A percentile compares a stretch with the other conserved stretches of the same genome.
Conservation (phyloP, 345 rosid genomes). For the Rubroshorea leprosula region DNA sequence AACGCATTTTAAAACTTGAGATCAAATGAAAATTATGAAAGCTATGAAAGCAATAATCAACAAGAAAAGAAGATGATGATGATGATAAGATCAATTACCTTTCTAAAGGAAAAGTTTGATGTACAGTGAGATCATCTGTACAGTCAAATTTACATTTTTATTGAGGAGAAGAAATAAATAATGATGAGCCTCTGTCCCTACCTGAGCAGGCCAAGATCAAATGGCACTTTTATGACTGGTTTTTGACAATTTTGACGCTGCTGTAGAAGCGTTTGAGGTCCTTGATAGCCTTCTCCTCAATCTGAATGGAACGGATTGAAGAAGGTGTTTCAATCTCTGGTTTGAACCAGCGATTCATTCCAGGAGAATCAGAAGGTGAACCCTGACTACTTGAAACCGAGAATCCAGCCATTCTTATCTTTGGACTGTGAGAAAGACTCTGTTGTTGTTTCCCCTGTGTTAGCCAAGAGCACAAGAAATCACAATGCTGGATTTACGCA, state of each 20-base stretch:
- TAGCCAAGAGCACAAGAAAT: background rate
- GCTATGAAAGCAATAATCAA: too few species aligned
- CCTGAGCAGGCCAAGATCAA: conserved; percentile 1
- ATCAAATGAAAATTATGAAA: too few species aligned
- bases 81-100: background rate
- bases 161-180: background rate
- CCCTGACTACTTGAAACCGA: conserved; percentile 55
- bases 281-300: conserved; percentile 92
- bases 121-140: conserved; percentile 32
- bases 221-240: conserved; percentile 30
- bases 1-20: too few species aligned
- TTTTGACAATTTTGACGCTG: conserved; percentile 77
- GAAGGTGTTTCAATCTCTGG: conserved; percentile 70
- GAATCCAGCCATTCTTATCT: conserved; percentile 69
- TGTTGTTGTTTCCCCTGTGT: conserved; percentile 62
- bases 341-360: conserved; percentile 87
- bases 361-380: conserved; percentile 82
- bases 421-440: conserved; percentile 60
- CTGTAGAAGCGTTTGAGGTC: conserved; percentile 85
- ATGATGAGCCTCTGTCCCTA: conserved; percentile 9
- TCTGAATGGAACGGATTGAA: conserved; percentile 80
- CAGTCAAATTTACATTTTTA: conserved; percentile 30
- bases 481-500: too few species aligned
- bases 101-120: conserved; percentile 11
- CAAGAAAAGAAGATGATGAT: too few species aligned